Conservation (phyloP, 306 rosid genomes). For the Pyrus communis region DNA sequence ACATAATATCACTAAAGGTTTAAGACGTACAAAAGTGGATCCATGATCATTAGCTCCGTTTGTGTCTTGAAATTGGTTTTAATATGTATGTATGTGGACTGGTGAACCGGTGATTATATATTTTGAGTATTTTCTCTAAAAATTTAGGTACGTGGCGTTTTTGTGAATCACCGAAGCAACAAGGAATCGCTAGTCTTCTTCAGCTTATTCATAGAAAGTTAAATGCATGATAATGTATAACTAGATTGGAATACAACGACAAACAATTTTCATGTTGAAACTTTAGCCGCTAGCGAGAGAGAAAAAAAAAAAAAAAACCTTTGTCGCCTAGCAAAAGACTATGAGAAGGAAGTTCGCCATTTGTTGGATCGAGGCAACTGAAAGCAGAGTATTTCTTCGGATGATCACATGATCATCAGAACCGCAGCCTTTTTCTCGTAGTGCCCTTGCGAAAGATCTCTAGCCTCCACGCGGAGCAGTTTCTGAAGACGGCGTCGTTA, state of each 20-base stretch:
- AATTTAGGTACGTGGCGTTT: background rate
- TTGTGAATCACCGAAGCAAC: background rate
- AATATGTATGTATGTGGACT: background rate
- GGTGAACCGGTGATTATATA: background rate
- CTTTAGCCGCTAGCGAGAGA: background rate
- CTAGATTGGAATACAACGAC: background rate
- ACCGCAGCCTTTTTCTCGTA: background rate
- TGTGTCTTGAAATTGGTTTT: background rate
- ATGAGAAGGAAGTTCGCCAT: background rate
- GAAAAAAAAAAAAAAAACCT: background rate
- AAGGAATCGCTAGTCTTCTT: background rate
- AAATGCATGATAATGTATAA: background rate
- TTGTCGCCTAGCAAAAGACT: background rate
- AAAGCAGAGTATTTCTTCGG: background rate
- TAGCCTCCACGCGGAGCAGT: background rate
- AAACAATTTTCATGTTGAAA: background rate
- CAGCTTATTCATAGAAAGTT: background rate
- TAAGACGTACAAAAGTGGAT: background rate
- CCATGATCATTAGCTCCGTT: background rate
- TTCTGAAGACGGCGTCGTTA: conserved; percentile 11
- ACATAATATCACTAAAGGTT: no score
- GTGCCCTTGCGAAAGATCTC: background rate
- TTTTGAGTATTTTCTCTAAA: background rate
- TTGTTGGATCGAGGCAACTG: background rate
- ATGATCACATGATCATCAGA: background rate